These are phyloP conservation scores for Psilocybe cyanescens DNA, from an alignment of 768 basidiomycete species.

Conservation along the genomic window DNA sequence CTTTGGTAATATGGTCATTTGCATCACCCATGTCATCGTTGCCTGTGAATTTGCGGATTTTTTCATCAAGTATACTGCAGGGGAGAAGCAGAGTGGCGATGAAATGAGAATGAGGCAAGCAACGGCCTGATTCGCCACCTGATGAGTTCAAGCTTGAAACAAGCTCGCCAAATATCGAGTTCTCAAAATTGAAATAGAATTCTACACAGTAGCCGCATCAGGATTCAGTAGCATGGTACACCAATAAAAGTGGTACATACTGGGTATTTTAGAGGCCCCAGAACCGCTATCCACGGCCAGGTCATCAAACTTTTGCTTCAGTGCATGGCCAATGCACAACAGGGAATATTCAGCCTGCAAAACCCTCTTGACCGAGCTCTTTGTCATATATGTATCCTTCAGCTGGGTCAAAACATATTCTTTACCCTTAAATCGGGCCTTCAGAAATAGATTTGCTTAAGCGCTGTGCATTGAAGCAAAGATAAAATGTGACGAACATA, in stretches of 20 bases:
- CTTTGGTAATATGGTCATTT: constrained; percentile 22
- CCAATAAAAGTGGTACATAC: too few relatives aligned
- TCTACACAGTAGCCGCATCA: constrained; percentile 8
- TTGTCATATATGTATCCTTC: not conserved
- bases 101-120: constrained; percentile 22
- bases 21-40: constrained; percentile 20
- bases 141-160: constrained; percentile 3
- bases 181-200: constrained; percentile 30
- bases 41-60: constrained; percentile 31
- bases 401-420: constrained; percentile 27
- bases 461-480: not conserved
- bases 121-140: not conserved
- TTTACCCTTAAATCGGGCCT: constrained; percentile 17
- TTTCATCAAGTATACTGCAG: constrained; percentile 21
- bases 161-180: constrained; percentile 24
- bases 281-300: not conserved
- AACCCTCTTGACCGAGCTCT: not conserved
- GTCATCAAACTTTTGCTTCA: not conserved
- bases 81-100: constrained; percentile 30
- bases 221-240: not conserved
- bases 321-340: not conserved
- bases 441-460: not conserved
- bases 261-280: too few relatives aligned
- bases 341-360: not conserved
- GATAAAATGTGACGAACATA: constrained; percentile 19